Base-by-base conservation (phyloP, 257 asterid genomes). In the Nicotiana obtusifolia region DNA sequence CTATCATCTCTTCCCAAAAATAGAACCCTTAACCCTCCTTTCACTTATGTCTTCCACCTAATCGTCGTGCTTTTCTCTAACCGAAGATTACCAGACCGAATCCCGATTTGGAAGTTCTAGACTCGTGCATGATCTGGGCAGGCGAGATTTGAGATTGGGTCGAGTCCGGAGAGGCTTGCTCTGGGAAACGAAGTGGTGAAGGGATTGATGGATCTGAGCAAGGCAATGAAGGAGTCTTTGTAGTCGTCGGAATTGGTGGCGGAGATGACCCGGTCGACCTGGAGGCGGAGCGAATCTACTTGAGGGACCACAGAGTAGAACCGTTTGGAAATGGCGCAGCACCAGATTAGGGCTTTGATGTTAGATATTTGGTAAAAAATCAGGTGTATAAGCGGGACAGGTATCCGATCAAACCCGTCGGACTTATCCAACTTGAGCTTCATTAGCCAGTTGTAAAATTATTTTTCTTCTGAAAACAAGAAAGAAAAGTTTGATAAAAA, bases 231-330 rank as follows among this genome's bases (percentile, higher is more conserved):
- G 84, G 84, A 80, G 2, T 80, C 86, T 44, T 80, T 82, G 61
- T 76, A 91, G n/a, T n/a, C n/a, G n/a, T n/a, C n/a, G n/a, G n/a
- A n/a, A n/a, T n/a, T n/a, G n/a, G n/a, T n/a, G n/a, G n/a, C n/a
- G n/a, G n/a, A n/a, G n/a, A n/a, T n/a, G n/a, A n/a, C n/a, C n/a
- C n/a, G n/a, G n/a, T n/a, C n/a, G n/a, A n/a, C n/a, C n/a, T n/a
- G n/a, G n/a, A n/a, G n/a, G n/a, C n/a, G n/a, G n/a, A n/a, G 89
- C 7, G 93, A 84, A 35, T 91, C 91, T 14, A 89, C 78, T 22
- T 83, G 95, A n/a, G 91, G 93, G 41, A 88, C 92, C 57, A 87
- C 89, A 22, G 90, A 82, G 84, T 89, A 82, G 89, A 90, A 87
- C 5, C 95, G 88, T 52, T 71, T 83, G 68, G 91, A 91, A 54